Evolutionary conservation across 2,329 filamentous ascomycete genomes (phyloP), one percentile per base, ranked within the genome.

Genomic region (Cladophialophora chaetospira): DNA sequence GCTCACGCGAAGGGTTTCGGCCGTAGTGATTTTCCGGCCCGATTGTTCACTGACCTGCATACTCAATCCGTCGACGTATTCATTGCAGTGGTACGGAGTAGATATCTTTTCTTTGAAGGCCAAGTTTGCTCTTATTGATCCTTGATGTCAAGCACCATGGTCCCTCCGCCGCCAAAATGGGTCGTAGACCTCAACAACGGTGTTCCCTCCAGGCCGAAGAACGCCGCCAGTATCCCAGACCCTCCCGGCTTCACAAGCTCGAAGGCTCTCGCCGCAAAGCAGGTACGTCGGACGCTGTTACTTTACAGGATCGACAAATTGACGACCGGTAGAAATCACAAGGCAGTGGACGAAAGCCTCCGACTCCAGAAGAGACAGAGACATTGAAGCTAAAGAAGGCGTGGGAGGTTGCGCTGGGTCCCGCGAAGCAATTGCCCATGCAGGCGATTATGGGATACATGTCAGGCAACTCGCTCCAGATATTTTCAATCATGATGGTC

Each of bases 401-500:
- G 0, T 99, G 94, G 94, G 94, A 99, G 75, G 84, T 99, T 42
- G 93, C 94, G 38, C 84, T 99, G 45, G 93, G 88, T 2, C 94
- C 94, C 0, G 88, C 94, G 61, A 99, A 99, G 79, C 87, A 88
- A 71, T 81, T 99, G 44, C 94, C 94, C 57, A 99, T 99, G 94
- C 97, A 95, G 55, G 92, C 88, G 62, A 93, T 99, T 72, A 97
- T 97, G 87, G 97, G 97, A 91, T 99, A 99, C 82, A 99, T 99
- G 94, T 95, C 93, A 28, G 94, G 94, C 69, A 99, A 97, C 77
- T 91, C 90, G 60, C 84, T 99, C 44, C 94, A 99, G 73, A 97
- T 99, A 65, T 99, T 99, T 79, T 95, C 89, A 75, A 97, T 99
- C 75, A 97, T 97, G 91, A 99, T 97, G 92, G 93, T 97, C 15